Percentiles rank a stretch among this genome's conserved stretches.
Evolutionary conservation across 1,139 yeast species (phyloP).

Genomic region (Protomyces pachydermus): DNA sequence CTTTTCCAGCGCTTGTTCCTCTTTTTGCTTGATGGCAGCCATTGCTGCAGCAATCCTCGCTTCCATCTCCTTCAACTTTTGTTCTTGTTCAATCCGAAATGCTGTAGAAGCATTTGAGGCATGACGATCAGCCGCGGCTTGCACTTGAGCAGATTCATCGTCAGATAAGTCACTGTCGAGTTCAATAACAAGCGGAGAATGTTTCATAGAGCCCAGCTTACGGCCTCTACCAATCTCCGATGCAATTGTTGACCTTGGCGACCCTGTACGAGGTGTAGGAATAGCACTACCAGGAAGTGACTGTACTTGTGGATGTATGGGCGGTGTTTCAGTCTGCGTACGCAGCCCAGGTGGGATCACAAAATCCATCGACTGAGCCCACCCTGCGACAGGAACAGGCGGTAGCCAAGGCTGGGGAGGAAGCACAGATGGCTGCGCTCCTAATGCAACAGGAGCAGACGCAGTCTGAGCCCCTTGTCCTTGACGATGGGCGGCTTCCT

Average conservation of each 20-base stretch:
- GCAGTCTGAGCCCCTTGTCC: neutral
- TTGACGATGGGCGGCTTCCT: neutral
- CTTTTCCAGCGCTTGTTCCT: neutral
- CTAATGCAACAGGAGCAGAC: neutral
- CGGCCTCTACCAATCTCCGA: neutral
- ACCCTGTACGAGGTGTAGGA: neutral
- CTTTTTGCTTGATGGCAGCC: slow-evolving; percentile 6
- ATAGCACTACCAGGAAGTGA: neutral
- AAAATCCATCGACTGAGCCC: neutral
- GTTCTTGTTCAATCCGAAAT: neutral
- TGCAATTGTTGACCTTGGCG: neutral
- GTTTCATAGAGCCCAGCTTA: slow-evolving; percentile 1
- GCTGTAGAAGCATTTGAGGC: neutral
- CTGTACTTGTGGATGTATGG: neutral
- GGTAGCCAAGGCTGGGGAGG: neutral
- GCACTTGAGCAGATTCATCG: neutral
- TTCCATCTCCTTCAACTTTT: slow-evolving; percentile 4
- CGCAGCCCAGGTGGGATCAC: neutral
- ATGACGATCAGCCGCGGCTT: neutral
- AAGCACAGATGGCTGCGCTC: neutral
- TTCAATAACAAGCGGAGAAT: slow-evolving; percentile 10
- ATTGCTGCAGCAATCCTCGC: slow-evolving; percentile 22
- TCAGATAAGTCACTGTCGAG: slow-evolving; percentile 7
- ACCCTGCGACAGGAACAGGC: neutral
- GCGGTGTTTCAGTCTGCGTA: neutral